Evolutionary conservation across 768 basidiomycete genomes (phyloP), one percentile per base, ranked within the genome.

Genomic region (Mycena epipterygia): DNA sequence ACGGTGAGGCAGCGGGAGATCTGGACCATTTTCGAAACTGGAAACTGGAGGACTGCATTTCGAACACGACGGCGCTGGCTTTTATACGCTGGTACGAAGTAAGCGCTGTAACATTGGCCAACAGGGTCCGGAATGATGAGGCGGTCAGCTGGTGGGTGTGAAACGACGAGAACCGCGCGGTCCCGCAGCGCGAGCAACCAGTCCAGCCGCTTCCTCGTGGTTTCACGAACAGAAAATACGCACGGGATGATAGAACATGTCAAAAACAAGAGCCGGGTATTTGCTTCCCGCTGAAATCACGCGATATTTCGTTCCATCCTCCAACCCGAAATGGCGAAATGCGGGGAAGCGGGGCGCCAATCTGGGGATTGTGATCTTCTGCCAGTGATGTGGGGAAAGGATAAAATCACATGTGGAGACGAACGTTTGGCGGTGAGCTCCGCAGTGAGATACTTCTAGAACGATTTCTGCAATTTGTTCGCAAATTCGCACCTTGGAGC

Each of bases 1-100:
- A 80, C 59, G 58, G 77, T 56, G 70, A 81, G 32, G 62, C 64
- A 63, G 51, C 71, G 71, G 27, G 44, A 19, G 65, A 71, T 44
- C 37, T 68, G 67, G 53, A 68, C 67, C 68, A 69, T 69, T 39
- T 42, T 68, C 44, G 30, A 49, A 33, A 25, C 1, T 32, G 39
- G 44, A 13, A 49, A 67, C 39, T 25, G 37, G 41, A 35, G 19
- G 59, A 51, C 49, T 67, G 58, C 12, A 27, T 48, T 53, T 53
- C 2, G 29, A 53, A 17, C 2, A 3, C 5, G 11, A 12, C 32
- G 9, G 13, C 29, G 23, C 23, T 46, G 29, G 37, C 33, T 52
- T 68, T 62, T 61, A 68, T 68, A 68, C 33, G 27, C 49, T 25
- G 27, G 49, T 27, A n/a, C n/a, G n/a, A n/a, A n/a, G n/a, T n/a